Base-by-base conservation (phyloP, 495 filamentous ascomycete species). In the Penicillium atrosanguineum region DNA sequence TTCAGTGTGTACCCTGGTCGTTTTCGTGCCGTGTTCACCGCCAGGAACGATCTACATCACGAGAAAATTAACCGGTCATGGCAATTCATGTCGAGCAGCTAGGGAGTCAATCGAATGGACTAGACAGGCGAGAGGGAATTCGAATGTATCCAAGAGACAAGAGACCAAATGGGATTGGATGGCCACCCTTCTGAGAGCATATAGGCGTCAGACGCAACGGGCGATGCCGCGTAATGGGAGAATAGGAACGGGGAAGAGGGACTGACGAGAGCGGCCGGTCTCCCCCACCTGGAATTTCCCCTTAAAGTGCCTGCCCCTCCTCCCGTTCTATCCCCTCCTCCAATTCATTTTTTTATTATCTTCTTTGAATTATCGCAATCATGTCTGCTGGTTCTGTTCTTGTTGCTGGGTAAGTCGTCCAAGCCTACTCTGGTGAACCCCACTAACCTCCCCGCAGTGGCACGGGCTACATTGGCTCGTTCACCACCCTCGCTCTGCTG, bases 381-480 rank as follows among this genome's bases (percentile, higher is more conserved):
- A 94, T 95, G 90, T 62, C 86, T 73, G 76, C 86, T 50, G 89
- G 90, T 74, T 92, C 91, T 38, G 87, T 96, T 67, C 83, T 96
- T 50, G 84, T 96, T 68, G 89, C 91, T 46, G 91, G 91, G 91
- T 96, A 83, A 76, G 88, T 76, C 18, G 37, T 34, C 49, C 39
- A 16, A 37, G 8, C 15, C 21, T 41, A 28, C 42, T 23, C 55
- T 43, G 40, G 39, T 38, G 31, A 47, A 51, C 48, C 26, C 42
- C 44, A 50, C 63, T 56, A 53, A 55, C 52, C 55, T 46, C 59
- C 44, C 44, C 44, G 46, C 69, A 98, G 94, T 78, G 94, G 94
- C 60, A 94, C 90, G 52, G 94, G 94, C 76, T 98, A 98, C 80
- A 98, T 98, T 71, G 94, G 94, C 61, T 98, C 94, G 38, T 97